Evolutionary conservation across 2,329 filamentous ascomycete genomes (phyloP).

Genomic region (Raffaelea ambrosiae): DNA sequence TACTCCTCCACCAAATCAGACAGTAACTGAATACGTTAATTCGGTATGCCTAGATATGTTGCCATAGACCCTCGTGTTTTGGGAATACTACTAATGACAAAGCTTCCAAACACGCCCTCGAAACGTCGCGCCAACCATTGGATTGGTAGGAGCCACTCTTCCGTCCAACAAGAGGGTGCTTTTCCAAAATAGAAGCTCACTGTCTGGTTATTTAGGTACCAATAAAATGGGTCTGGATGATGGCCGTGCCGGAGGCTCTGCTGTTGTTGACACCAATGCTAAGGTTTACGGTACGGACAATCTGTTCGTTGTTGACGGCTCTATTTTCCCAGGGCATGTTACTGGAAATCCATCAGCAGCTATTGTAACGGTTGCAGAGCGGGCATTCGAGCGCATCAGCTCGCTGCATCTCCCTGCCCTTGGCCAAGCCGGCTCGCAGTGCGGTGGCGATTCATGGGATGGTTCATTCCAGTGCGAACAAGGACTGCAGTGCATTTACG

Average conservation of each 20-base stretch:
- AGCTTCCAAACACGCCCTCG: conserved; percentile 7
- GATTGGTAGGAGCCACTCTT: conserved; percentile 25
- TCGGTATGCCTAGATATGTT: conserved; percentile 22
- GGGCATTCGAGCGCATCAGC: conserved; percentile 20
- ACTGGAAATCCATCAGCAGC: conserved; percentile 50
- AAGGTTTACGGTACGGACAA: conserved; percentile 54
- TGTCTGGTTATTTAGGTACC: too few relatives aligned
- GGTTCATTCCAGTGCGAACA: conserved; percentile 9
- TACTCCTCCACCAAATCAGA: conserved; percentile 36
- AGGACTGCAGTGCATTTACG: conserved; percentile 5
- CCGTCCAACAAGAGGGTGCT: too few relatives aligned
- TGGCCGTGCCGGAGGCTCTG: conserved; percentile 35
- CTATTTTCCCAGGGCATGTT: conserved; percentile 55
- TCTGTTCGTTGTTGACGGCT: conserved; percentile 53
- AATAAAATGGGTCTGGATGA: conserved; percentile 47
- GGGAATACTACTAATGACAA: background rate
- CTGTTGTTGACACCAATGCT: conserved; percentile 48
- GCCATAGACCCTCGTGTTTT: too few relatives aligned
- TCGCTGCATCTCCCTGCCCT: conserved; percentile 1
- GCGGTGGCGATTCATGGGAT: conserved; percentile 7
- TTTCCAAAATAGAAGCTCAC: too few relatives aligned
- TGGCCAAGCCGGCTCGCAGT: conserved; percentile 4
- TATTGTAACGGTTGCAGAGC: conserved; percentile 30
- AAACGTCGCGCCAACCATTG: conserved; percentile 33
- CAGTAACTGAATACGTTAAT: conserved; percentile 43